Conservation (phyloP, 1,284 basidiomycete genomes). For the Rhodotorula sp. region DNA sequence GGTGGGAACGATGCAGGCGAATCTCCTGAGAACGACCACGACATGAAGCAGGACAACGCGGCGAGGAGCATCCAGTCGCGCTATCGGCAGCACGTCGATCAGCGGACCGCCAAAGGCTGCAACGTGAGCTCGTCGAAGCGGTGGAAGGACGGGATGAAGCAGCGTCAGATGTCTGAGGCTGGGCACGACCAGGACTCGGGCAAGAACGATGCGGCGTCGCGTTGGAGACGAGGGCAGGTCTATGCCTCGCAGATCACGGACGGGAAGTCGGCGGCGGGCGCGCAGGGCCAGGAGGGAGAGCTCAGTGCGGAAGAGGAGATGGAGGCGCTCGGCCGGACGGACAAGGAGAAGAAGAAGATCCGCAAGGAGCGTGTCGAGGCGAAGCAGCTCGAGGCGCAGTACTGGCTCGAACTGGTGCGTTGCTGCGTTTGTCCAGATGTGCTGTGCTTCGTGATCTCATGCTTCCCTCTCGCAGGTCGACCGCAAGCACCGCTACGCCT, state of each 20-base stretch:
- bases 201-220: constrained; percentile 41
- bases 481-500: constrained; percentile 65
- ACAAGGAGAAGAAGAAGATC: constrained; percentile 25
- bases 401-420: constrained; percentile 28
- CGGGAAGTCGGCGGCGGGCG: constrained; percentile 8
- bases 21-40: too few species aligned
- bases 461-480: constrained; percentile 61
- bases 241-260: constrained; percentile 40
- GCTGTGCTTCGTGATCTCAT: too few species aligned
- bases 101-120: constrained; percentile 19
- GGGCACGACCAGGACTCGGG: constrained; percentile 33
- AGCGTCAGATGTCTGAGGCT: constrained; percentile 16
- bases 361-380: constrained; percentile 21
- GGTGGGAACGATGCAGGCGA: too few species aligned
- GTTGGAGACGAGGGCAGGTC: constrained; percentile 41
- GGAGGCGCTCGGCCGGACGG: constrained; percentile 14
- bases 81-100: background rate
- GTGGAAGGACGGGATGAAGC: constrained; percentile 40
- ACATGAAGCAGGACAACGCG: too few species aligned
- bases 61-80: background rate
- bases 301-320: constrained; percentile 33
- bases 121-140: constrained; percentile 39
- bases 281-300: constrained; percentile 10
- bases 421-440: too few species aligned
- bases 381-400: constrained; percentile 40